Evolutionary conservation across 148 eudicot genomes (phyloP).

Genomic region (Rhododendron mucronatum): DNA sequence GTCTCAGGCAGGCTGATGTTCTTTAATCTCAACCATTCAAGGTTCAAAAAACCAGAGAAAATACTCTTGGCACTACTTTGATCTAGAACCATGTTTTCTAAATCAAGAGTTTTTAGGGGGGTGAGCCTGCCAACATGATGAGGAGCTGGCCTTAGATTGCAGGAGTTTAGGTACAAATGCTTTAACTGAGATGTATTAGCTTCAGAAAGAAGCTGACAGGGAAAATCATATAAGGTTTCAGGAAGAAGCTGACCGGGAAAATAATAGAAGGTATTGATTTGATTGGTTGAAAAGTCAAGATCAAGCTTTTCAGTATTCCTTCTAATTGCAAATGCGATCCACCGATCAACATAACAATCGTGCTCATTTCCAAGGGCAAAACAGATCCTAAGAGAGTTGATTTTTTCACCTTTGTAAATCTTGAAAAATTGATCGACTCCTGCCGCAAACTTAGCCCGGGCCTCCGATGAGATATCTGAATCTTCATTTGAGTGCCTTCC

Average conservation of each 20-base stretch:
- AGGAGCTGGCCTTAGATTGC: conserved; percentile 12
- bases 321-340: conserved; percentile 11
- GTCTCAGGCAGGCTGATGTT: conserved; percentile 4
- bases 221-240: background rate
- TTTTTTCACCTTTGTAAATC: conserved; percentile 6
- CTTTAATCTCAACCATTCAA: conserved; percentile 17
- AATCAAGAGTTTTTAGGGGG: conserved; percentile 8
- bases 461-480: conserved; percentile 3
- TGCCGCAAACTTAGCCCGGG: background rate
- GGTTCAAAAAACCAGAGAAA: conserved; percentile 8
- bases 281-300: background rate
- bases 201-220: conserved; percentile 4
- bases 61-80: conserved; percentile 6
- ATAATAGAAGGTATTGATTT: background rate
- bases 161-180: conserved; percentile 11
- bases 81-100: background rate
- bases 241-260: too few species aligned
- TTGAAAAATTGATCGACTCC: conserved; percentile 9
- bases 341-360: conserved; percentile 5
- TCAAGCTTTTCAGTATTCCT: conserved; percentile 13
- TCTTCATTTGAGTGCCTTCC: conserved; percentile 5
- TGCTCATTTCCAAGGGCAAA: conserved; percentile 9
- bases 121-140: background rate
- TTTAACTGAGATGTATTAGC: conserved; percentile 4
- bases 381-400: background rate